Evolutionary conservation across 192 early-diverging fungal genomes (phyloP), one percentile per base, ranked within the genome.

Genomic region (Podila epigama): DNA sequence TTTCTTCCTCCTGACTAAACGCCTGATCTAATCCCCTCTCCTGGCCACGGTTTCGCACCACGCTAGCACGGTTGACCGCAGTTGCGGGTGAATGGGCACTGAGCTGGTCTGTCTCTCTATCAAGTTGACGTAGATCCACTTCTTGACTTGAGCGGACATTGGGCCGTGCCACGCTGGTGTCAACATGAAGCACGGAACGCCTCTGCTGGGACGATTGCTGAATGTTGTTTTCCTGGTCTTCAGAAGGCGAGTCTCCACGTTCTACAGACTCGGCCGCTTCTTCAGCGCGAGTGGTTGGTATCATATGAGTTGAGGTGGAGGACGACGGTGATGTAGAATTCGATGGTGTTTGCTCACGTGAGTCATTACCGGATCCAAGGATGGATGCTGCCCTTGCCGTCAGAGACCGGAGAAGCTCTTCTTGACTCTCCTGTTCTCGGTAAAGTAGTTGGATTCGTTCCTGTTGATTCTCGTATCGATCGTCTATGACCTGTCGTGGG

Each of bases 341-440:
- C n/a, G 44, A 22, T 22, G 44, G 44, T 48, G 44, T 48, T 48
- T 48, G 44, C 44, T 22, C n/a, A 22, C 25, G 44, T 48, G 44
- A n/a, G n/a, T n/a, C 25, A 18, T 25, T 28, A 25, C 25, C 40
- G 7, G 15, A 60, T 18, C 64, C 56, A 20, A 62, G 34, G 6
- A 68, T 63, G 1, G 65, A 68, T 31, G 73, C 73, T 2, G 73
- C 66, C 4, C 66, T 66, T 29, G 66, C 73, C 10, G 73, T 64
- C 42, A 77, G 37, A 1, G 65, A 28, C 8, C 73, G 60, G 18
- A 77, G 12, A 1, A 58, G 53, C 12, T 77, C 66, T 35, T 68
- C 73, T n/a, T 77, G 73, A 18, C 50, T 77, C 33, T 77, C 73
- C 32, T 77, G 73, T 31, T 77, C 73, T 2, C 31, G 55, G 28